Base-by-base conservation (phyloP, 352 stramenopile genomes). In the Phytophthora uliginosa region DNA sequence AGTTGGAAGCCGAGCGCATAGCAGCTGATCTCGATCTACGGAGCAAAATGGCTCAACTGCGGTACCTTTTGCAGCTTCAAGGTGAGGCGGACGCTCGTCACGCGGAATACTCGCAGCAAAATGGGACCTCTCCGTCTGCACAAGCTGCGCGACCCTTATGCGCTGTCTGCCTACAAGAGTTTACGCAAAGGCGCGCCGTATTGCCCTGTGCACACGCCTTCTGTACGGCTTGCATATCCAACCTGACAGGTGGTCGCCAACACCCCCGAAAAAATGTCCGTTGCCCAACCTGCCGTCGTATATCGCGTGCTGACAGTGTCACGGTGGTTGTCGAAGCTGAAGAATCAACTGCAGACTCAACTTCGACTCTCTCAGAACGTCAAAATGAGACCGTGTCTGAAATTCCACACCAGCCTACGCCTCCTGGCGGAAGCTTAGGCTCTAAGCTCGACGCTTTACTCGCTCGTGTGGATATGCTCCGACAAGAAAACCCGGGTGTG, bases 121-220 rank as follows among this genome's bases (percentile, higher is more conserved):
- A 33, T 1, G 66, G 51, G 18, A n/a, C 17, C 51, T 61, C 24
- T 3, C 34, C 31, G 20, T 40, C 31, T 12, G 18, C 24, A 54
- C 31, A 40, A 64, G 58, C 28, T 54, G 71, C 31, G 45, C 82
- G 28, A 74, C 33, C 59, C 20, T 24, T 65, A 50, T 98, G 92
- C 58, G 79, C 83, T 4, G 81, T 98, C 22, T 98, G 93, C 69
- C 78, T 97, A 3, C 83, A 94, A 48, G 61, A 78, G 34, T 86
- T 97, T 54, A 66, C 78, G 3, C 73, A 78, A 18, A 83, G 90
- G 22, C 80, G 85, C 38, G 85, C 86, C 18, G 81, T 98, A 68
- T 74, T 98, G 2, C 68, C 74, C 26, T 98, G 95, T 66, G 95
- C 93, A 0, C 95, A 98, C 77, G 85, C 72, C 0, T 97, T 98